Conservation (phyloP, 192 early-diverging fungal species). For the Phlyctochytrium bullatum region DNA sequence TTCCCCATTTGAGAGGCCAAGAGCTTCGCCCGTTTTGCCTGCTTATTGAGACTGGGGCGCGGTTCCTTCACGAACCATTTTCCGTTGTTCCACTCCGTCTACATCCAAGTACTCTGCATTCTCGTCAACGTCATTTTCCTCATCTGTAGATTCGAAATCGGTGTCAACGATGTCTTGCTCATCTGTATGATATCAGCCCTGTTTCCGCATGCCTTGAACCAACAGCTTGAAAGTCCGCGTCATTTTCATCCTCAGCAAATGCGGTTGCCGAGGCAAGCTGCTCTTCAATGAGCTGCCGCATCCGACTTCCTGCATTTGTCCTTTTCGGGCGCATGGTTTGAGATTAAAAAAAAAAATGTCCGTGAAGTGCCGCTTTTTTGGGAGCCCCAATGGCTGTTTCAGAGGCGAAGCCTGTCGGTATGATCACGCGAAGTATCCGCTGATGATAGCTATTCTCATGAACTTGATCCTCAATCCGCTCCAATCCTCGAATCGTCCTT, state of each 20-base stretch:
- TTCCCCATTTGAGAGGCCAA: not conserved
- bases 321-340: not conserved
- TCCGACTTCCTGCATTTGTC: conserved; percentile 2
- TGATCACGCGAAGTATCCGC: too few species aligned
- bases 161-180: not conserved
- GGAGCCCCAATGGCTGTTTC: not conserved
- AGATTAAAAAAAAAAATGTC: not conserved
- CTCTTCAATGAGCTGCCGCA: conserved; percentile 9
- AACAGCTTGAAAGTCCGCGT: not conserved
- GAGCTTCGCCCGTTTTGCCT: not conserved
- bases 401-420: too few species aligned
- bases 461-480: too few species aligned
- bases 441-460: too few species aligned
- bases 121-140: not conserved
- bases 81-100: not conserved
- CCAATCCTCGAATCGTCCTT: too few species aligned
- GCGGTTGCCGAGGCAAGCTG: not conserved
- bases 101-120: not conserved
- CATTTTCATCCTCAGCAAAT: conserved; percentile 1
- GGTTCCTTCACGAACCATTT: not conserved
- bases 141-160: conserved; percentile 3
- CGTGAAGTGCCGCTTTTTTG: not conserved
- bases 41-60: not conserved
- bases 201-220: not conserved
- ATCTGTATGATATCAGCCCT: not conserved